phyloP scores from a whole-genome alignment of 2,329 filamentous ascomycete species.

The Epicoccum nigrum region DNA sequence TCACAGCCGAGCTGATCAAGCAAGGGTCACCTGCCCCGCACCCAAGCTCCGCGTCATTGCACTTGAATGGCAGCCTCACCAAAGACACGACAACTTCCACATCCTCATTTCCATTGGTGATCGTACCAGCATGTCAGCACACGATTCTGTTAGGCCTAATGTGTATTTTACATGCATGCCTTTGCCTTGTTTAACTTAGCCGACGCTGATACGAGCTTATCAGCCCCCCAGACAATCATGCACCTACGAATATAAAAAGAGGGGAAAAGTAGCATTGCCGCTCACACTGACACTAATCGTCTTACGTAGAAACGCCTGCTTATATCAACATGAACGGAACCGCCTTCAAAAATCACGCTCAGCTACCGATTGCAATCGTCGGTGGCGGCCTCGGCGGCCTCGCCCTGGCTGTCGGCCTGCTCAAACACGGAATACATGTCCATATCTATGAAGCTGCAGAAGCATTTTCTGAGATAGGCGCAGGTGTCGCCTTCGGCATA shows the following conservation, averaged over 20 bases:
- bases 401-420: constrained; percentile 28
- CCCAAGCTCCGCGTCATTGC: no score
- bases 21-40: no score
- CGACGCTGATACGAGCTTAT: constrained; percentile 7
- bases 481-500: constrained; percentile 43
- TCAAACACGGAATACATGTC: constrained; percentile 25
- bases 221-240: neutral
- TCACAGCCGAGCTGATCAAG: no score
- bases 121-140: no score
- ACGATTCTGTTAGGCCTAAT: no score
- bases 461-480: constrained; percentile 28
- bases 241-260: constrained; percentile 8
- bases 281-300: neutral
- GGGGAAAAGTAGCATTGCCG: neutral
- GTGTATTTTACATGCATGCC: neutral
- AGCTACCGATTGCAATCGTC: constrained; percentile 7
- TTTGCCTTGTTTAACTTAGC: neutral
- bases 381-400: constrained; percentile 36
- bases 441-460: constrained; percentile 33
- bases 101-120: no score
- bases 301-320: neutral
- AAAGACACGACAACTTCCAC: no score
- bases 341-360: constrained; percentile 4
- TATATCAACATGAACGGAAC: neutral
- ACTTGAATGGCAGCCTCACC: no score